Percentiles rank a stretch among this genome's conserved stretches.
Evolutionary conservation across 208 protist species (phyloP).

Genomic region (Trypanosoma vivax): DNA sequence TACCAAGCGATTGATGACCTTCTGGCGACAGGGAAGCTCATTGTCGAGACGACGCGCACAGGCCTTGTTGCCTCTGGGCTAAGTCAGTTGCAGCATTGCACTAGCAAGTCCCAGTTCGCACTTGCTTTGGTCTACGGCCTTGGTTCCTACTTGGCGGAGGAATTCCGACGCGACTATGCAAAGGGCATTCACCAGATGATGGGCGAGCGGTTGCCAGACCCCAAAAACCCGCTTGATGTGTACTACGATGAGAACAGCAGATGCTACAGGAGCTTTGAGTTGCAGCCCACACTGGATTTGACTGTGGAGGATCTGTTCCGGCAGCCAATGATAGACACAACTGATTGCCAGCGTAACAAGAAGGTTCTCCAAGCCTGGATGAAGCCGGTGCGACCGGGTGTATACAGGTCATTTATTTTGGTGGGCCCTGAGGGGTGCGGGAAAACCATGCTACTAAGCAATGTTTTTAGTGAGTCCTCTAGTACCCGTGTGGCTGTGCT

Average conservation of each 20-base stretch:
- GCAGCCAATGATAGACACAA: constrained; percentile 89
- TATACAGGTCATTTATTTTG: constrained; percentile 93
- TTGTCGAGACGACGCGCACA: constrained; percentile 89
- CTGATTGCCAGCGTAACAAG: constrained; percentile 90
- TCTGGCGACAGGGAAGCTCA: constrained; percentile 52
- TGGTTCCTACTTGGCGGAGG: constrained; percentile 87
- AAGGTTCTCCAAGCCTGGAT: constrained; percentile 92
- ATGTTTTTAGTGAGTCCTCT: constrained; percentile 68
- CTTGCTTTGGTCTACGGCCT: constrained; percentile 91
- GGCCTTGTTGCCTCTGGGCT: constrained; percentile 92
- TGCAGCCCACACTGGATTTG: constrained; percentile 58
- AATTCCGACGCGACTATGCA: constrained; percentile 79
- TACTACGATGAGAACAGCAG: constrained; percentile 63
- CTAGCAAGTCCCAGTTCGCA: constrained; percentile 87
- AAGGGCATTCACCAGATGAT: constrained; percentile 86
- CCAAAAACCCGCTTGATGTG: constrained; percentile 85
- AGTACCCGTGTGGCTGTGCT: constrained; percentile 85
- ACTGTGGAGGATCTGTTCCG: constrained; percentile 80
- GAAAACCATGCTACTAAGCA: constrained; percentile 93
- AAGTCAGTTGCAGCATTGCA: constrained; percentile 85
- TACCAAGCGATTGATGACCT: constrained; percentile 89
- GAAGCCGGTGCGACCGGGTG: constrained; percentile 45
- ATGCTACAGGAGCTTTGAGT: constrained; percentile 70
- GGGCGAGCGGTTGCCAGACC: constrained; percentile 75
- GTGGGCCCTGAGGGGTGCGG: constrained; percentile 96